Conservation (phyloP, 2,329 filamentous ascomycete genomes). For the Trichoderma breve region DNA sequence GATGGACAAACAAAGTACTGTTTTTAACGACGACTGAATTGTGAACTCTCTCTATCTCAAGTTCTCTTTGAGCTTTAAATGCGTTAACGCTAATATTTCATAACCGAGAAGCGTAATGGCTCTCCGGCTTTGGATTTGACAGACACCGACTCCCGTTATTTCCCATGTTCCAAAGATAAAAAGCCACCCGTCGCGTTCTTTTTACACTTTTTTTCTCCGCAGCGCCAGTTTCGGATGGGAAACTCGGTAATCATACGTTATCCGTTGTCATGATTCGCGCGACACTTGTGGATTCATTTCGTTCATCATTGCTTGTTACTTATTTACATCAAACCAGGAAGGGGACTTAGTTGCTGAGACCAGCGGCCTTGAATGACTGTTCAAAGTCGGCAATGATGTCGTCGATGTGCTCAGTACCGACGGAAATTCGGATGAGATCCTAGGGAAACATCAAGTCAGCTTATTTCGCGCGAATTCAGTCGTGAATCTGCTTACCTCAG, state of each 20-base stretch:
- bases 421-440: conserved; percentile 91
- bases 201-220: neutral
- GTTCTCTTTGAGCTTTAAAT: neutral
- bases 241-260: neutral
- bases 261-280: neutral
- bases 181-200: neutral
- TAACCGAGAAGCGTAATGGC: neutral
- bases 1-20: neutral
- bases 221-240: neutral
- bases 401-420: conserved; percentile 94
- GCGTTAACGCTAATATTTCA: neutral
- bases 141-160: neutral
- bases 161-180: neutral
- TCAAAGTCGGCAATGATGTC: conserved; percentile 96
- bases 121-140: neutral
- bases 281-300: neutral
- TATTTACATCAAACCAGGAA: neutral
- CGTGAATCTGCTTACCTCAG: conserved; percentile 52
- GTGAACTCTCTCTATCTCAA: neutral
- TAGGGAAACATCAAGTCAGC: conserved; percentile 32
- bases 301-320: neutral
- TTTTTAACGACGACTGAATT: neutral
- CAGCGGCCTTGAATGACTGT: conserved; percentile 72
- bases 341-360: neutral
- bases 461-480: neutral